Evolutionary conservation across 345 rosid genomes (phyloP), one percentile per base, ranked within the genome.

Genomic region (Firmiana major): DNA sequence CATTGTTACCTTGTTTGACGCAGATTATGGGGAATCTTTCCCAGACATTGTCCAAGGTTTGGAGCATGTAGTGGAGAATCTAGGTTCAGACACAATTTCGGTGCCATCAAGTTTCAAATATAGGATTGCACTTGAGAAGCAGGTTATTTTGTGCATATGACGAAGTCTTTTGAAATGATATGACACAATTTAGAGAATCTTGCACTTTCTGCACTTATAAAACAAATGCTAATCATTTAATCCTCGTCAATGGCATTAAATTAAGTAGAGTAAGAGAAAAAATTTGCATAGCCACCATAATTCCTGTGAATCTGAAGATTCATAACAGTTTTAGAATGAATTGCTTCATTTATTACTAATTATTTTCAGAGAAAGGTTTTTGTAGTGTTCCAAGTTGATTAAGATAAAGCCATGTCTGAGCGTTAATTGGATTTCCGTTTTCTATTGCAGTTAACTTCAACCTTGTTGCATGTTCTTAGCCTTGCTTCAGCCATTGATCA

Each of bases 11-110:
- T 70, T 75, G 51, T 74, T 80, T 80, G 62, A 63, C 81, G 81
- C 90, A 93, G 98, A 87, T 79, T 95, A 93, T 77, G 97, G 97
- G 75, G 86, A 84, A 84, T 92, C 94, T 78, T 95, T 93, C 85
- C 80, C 92, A 42, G 97, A 93, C 84, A 90, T 95, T 73, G 86
- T 95, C 80, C 93, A 93, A 85, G 98, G 96, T 63, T 78, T 93
- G 82, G 89, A 84, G 77, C 92, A 91, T 86, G 81, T 89, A 36
- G 83, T 91, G 68, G 97, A 92, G 86, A 91, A 87, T 83, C 86
- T 91, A 22, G 81, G 87, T 81, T 87, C 94, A 16, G 88, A 89
- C 82, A 83, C 85, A 82, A 85, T 86, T 77, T 81, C 87, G 45
- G 85, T 79, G 28, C 94, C 97, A 59, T 83, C 97, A 76, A 86